Base-by-base conservation (phyloP, 2,329 filamentous ascomycete species). In the Capronia coronata region DNA sequence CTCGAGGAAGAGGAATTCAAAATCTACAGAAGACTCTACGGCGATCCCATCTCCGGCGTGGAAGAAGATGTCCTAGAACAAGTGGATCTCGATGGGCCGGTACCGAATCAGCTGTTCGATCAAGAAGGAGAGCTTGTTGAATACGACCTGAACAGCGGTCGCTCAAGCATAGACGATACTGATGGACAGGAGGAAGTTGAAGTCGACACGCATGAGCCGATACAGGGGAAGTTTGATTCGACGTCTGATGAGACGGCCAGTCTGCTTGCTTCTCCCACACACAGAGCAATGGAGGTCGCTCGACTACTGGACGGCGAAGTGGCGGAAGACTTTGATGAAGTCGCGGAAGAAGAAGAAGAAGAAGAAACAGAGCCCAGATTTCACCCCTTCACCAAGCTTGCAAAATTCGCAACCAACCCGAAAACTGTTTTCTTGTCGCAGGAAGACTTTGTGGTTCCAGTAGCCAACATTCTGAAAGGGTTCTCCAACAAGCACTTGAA, bases 1-100 rank as follows among this genome's bases (percentile, higher is more conserved):
- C 67, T 96, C 44, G 81, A 74, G 27, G 73, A 76, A 1, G 78
- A 84, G 46, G 89, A 95, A 65, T 82, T 84, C 61, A 72, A 71
- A 41, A 70, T 94, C 1, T 95, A 94, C 66, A 81, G 85, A 63
- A 76, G 88, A 56, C 70, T 94, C 13, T 96, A 93, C 65, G 91
- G 90, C 1, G 74, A 82, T 27, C 87, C 89, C 1, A 64, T 63
- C 34, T 60, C 64, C 0, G 40, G 67, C 4, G 62, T 65, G 43
- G 62, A 69, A 32, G 58, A 46, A 2, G 53, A 59, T 13, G 60
- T 59, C 11, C 44, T 50, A 3, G 58, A 61, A 3, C 53, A 66
- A 32, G 61, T 64, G 5, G 43, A 61, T 2, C 57, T 64, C 9
- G 60, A 57, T 7, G 62, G 67, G 7, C 61, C 65, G 29, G 58